phyloP scores from a whole-genome alignment of 1,284 basidiomycete species.

The Schizopora paradoxa region DNA sequence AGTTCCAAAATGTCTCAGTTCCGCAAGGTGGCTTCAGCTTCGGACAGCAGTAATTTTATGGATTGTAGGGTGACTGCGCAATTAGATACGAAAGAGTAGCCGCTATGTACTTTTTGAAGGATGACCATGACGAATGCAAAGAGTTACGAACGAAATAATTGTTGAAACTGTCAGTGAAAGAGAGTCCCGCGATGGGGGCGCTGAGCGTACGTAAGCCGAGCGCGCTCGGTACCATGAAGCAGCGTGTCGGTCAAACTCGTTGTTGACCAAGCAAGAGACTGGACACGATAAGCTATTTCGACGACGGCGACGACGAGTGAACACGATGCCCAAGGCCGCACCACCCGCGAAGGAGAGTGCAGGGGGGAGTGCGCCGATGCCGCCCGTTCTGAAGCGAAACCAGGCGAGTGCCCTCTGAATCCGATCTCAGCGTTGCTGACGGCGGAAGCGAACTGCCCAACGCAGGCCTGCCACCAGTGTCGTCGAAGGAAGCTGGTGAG shows the following conservation, averaged over 20 bases:
- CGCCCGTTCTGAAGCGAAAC: conserved; percentile 54
- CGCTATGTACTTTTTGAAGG: too few species aligned
- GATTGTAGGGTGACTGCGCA: not conserved
- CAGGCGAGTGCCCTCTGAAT: conserved; percentile 35
- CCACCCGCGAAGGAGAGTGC: conserved; percentile 23
- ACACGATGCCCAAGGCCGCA: conserved; percentile 33
- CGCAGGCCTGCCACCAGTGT: conserved; percentile 46
- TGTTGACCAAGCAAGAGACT: not conserved
- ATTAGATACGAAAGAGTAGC: too few species aligned
- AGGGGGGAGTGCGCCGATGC: conserved; percentile 30
- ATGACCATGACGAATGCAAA: too few species aligned
- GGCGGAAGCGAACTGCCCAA: conserved; percentile 1
- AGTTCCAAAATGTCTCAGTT: conserved; percentile 81
- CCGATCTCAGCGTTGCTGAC: not conserved
- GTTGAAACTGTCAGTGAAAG: too few species aligned
- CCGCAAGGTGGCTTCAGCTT: conserved; percentile 96
- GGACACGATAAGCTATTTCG: not conserved
- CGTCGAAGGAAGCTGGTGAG: conserved; percentile 67
- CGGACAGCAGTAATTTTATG: conserved; percentile 41
- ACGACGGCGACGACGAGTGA: not conserved
- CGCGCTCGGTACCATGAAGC: too few species aligned
- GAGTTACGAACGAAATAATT: too few species aligned
- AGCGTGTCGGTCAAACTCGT: not conserved
- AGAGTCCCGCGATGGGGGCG: too few species aligned
- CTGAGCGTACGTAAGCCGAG: too few species aligned